Evolutionary conservation across 2,329 filamentous ascomycete genomes (phyloP), one percentile per base, ranked within the genome.

Genomic region (Sclerotiophoma versabilis): DNA sequence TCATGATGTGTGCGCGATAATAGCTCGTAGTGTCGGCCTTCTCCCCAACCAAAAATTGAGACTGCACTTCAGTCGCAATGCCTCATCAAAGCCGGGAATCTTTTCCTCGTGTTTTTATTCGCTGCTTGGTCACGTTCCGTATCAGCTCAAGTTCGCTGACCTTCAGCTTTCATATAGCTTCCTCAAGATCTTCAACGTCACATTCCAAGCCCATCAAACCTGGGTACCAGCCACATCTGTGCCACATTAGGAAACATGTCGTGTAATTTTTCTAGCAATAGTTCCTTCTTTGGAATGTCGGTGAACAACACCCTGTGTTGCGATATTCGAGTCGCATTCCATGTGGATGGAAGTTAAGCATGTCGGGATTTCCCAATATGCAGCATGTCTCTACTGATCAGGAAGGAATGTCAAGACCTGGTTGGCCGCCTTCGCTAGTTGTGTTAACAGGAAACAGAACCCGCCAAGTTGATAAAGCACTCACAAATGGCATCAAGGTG

Each of bases 21-120:
- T 90, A 97, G 58, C 93, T 86, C 74, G 98, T 97, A 0, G 92
- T 95, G 76, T 99, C 93, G 12, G 97, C 93, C 74, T 96, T 95
- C 70, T 92, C 87, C 62, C 92, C 90, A 62, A 93, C 14, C 17
- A 37, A 5, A 64, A 68, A 39, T 72, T 72, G 27, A 72, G 51
- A 9, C 61, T 63, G 41, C 76, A 72, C 2, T 68, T 75, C 5
- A 74, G 75, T 7, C 75, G 60, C 15, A 49, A 83, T 4, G n/a
- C 2, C 11, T 17, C 26, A 3, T 34, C 43, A 32, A 41, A 12
- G 4, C 23, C 27, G 83, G 59, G 88, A 89, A 47, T 88, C 85
- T 75, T 93, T 87, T 63, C 81, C 79, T 66, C 90, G 67, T 65
- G 25, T 73, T 69, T 58, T 58, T 88, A 88, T 76, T 89, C 89